Base-by-base conservation (phyloP, 257 asterid genomes). In the Craterostigma plantagineum region DNA sequence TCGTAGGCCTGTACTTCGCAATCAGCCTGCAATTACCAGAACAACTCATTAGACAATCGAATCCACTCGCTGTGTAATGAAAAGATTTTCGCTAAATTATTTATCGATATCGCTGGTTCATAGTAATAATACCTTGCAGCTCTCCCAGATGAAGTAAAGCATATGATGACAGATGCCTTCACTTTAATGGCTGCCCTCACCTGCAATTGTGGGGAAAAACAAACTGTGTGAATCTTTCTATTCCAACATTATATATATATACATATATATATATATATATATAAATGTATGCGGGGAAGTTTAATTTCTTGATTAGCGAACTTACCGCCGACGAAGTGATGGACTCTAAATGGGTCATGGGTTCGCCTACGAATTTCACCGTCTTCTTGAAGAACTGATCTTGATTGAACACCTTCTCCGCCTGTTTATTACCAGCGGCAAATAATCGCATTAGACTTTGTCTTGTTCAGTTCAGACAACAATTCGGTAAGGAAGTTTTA, bases 111-210 rank as follows among this genome's bases (percentile, higher is more conserved):
- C n/a, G n/a, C n/a, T n/a, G n/a, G n/a, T n/a, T n/a, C n/a, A n/a
- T n/a, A n/a, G n/a, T n/a, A n/a, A n/a, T n/a, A n/a, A 57, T 59
- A 80, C 93, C 93, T 77, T 54, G 96, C 96, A 40, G 96, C 85
- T 69, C 92, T 74, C 57, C 96, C 96, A 40, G 96, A 79, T 33
- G 93, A 80, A 33, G 96, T 80, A 54, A 80, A 84, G 63, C 93
- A 80, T 43, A 84, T 77, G 54, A 84, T 84, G 40, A 77, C 96
- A 30, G 96, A 84, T 45, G 96, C 93, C 70, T 80, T 84, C 53
- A 80, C 96, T 56, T 84, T 84, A 50, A 84, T 70, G 52, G 93
- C 96, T 0, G 96, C 93, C 13, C 96, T 70, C n/a, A 84, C 96
- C 96, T 84, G 51, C 38, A 52, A 33, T 53, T n/a, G 14, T 2